Evolutionary conservation across 768 basidiomycete species (phyloP).

Genomic region (Lactarius hengduanensis): DNA sequence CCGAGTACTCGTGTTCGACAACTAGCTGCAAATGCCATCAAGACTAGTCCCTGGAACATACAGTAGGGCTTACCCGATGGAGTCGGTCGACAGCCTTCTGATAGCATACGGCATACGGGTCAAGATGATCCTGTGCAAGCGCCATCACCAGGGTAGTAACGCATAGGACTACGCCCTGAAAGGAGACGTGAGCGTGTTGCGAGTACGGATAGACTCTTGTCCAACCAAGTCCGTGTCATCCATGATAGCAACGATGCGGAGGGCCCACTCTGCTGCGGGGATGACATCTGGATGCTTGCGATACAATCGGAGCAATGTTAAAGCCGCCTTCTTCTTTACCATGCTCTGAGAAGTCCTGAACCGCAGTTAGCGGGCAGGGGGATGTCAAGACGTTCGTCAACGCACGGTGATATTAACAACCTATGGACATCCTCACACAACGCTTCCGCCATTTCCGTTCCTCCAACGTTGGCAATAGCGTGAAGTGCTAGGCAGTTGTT

Average conservation of each 20-base stretch:
- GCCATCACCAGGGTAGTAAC: constrained; percentile 93
- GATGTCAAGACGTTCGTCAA: constrained; percentile 19
- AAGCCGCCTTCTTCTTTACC: constrained; percentile 97
- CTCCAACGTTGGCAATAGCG: constrained; percentile 97
- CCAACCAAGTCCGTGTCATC: constrained; percentile 84
- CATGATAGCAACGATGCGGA: constrained; percentile 93
- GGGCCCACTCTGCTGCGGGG: constrained; percentile 92
- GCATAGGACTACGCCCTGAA: constrained; percentile 89
- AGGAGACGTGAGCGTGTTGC: not conserved
- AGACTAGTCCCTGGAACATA: not conserved
- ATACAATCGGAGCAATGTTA: constrained; percentile 89
- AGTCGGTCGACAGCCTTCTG: constrained; percentile 92
- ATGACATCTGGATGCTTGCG: constrained; percentile 95
- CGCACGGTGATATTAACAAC: constrained; percentile 89
- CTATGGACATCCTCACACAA: constrained; percentile 92
- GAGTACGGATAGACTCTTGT: not conserved
- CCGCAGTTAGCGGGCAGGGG: constrained; percentile 26
- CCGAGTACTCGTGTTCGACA: constrained; percentile 84
- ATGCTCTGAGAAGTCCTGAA: constrained; percentile 88
- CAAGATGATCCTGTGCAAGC: constrained; percentile 89
- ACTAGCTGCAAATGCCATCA: constrained; percentile 58
- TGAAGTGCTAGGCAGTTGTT: constrained; percentile 96
- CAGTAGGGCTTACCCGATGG: constrained; percentile 53
- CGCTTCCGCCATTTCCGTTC: constrained; percentile 98
- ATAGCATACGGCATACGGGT: constrained; percentile 89